Conservation (phyloP, 371 early-diverging fungal species). For the Cokeromyces recurvatus region DNA sequence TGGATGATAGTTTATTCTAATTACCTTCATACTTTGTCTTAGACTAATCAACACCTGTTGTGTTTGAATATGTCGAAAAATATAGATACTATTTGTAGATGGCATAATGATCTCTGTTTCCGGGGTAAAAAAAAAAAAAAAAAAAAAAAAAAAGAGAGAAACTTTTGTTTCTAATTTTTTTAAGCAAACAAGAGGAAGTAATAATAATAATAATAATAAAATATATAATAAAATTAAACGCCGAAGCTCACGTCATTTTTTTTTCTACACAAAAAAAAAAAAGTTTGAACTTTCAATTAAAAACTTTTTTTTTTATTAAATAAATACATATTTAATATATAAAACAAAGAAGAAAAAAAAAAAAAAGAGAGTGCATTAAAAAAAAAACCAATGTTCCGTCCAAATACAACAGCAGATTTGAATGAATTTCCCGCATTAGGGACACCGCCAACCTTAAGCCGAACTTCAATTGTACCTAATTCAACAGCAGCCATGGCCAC, state of each 20-base stretch:
- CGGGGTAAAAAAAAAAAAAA: constrained; percentile 6
- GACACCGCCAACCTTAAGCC: constrained; percentile 30
- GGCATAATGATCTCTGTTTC: constrained; percentile 4
- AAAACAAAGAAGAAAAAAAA: neutral
- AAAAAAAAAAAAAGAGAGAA: constrained; percentile 4
- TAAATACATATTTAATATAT: too few species aligned
- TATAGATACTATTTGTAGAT: constrained; percentile 34
- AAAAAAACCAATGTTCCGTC: constrained; percentile 31
- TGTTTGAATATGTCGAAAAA: constrained; percentile 60
- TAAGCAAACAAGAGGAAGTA: too few species aligned
- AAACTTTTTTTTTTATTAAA: neutral
- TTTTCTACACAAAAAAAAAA: too few species aligned
- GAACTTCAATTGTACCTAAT: constrained; percentile 15
- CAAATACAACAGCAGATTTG: constrained; percentile 41
- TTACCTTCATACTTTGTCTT: constrained; percentile 38
- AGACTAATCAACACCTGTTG: constrained; percentile 54
- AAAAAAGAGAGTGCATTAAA: too few species aligned
- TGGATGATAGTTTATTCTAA: too few species aligned
- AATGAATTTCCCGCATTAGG: constrained; percentile 49
- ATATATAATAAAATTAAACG: too few species aligned
- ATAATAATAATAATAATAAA: too few species aligned
- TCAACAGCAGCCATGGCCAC: constrained; percentile 14
- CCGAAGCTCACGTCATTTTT: neutral
- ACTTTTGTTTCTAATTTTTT: neutral
- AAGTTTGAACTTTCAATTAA: too few species aligned